phyloP scores from a whole-genome alignment of 768 basidiomycete species.

The Rhizopogon vesiculosus region DNA sequence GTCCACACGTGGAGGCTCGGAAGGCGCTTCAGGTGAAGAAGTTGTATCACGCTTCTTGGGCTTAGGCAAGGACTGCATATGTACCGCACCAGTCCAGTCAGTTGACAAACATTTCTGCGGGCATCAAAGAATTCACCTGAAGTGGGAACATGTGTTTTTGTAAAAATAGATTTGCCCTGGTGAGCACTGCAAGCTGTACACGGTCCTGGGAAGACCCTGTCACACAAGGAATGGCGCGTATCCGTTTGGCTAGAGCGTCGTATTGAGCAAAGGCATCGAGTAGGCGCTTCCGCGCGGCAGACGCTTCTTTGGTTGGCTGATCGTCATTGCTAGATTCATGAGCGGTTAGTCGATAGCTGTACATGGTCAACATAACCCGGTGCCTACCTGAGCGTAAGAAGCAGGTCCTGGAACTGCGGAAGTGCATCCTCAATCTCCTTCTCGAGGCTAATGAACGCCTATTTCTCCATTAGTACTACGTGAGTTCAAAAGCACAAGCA shows the following conservation, averaged over 20 bases:
- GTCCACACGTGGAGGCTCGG: constrained; percentile 37
- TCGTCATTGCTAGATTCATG: constrained; percentile 30
- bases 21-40: constrained; percentile 7
- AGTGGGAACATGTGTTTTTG: constrained; percentile 82
- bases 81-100: not conserved
- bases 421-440: constrained; percentile 85
- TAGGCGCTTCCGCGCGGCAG: constrained; percentile 70
- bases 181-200: constrained; percentile 77
- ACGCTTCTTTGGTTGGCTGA: constrained; percentile 64
- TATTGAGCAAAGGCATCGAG: constrained; percentile 85
- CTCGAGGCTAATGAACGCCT: constrained; percentile 74
- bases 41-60: constrained; percentile 31
- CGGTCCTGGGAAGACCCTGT: constrained; percentile 75
- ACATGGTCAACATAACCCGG: constrained; percentile 18
- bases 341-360: not conserved
- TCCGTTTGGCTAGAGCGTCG: constrained; percentile 82
- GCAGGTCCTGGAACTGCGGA: constrained; percentile 84
- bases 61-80: constrained; percentile 40
- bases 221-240: constrained; percentile 65
- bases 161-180: constrained; percentile 74
- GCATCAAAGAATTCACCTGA: constrained; percentile 10
- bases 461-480: constrained; percentile 1
- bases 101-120: not conserved
- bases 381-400: constrained; percentile 60
- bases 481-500: not conserved